Conservation (phyloP, 2,329 filamentous ascomycete genomes). For the Colletotrichum sp. region DNA sequence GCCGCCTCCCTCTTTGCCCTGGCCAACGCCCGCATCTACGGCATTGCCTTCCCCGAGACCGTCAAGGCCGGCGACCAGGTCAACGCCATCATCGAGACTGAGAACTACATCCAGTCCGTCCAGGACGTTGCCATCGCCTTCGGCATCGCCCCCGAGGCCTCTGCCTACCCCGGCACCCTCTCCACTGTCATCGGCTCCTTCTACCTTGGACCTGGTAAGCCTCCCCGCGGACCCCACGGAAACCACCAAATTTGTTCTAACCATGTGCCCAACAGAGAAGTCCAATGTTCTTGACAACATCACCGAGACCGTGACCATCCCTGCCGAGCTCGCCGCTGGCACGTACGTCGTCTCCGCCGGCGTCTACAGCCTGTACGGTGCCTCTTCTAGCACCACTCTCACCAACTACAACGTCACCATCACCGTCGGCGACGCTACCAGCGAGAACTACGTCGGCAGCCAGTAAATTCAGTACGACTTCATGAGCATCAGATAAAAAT, state of each 20-base stretch:
- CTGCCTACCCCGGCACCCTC: constrained; percentile 30
- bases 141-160: constrained; percentile 32
- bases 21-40: constrained; percentile 44
- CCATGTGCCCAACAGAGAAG: constrained; percentile 8
- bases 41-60: constrained; percentile 45
- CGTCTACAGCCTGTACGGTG: constrained; percentile 32
- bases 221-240: not conserved
- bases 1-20: constrained; percentile 25
- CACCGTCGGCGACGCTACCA: constrained; percentile 28
- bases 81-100: constrained; percentile 39
- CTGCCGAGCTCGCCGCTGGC: constrained; percentile 23
- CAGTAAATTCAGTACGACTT: not conserved
- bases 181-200: constrained; percentile 26
- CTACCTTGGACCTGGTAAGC: constrained; percentile 41
- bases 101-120: constrained; percentile 49
- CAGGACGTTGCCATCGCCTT: constrained; percentile 49
- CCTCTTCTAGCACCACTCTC: constrained; percentile 18
- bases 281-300: constrained; percentile 31
- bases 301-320: constrained; percentile 30
- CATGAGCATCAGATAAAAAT: not conserved
- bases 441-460: constrained; percentile 39
- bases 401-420: constrained; percentile 30
- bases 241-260: not conserved
- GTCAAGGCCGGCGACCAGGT: constrained; percentile 39
- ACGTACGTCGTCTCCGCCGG: constrained; percentile 28